These are phyloP conservation scores for Talaromyces albobiverticillius DNA, from an alignment of 2,329 filamentous ascomycete genomes.

Conservation along the genomic window DNA sequence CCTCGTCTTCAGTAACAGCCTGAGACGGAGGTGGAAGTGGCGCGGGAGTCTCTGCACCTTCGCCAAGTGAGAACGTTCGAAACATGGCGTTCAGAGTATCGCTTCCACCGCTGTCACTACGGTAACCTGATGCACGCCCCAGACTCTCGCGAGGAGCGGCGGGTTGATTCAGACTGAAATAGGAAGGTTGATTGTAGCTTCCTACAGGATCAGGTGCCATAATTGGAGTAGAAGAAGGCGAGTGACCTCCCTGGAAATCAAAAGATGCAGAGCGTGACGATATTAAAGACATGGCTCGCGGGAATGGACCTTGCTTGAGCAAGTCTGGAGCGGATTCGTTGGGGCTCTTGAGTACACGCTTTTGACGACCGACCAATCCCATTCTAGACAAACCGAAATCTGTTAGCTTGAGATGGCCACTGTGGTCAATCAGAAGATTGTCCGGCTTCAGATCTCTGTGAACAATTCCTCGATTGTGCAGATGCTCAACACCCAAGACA, in stretches of 20 bases:
- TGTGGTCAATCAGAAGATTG: constrained; percentile 94
- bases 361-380: constrained; percentile 94
- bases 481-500: constrained; percentile 91
- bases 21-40: constrained; percentile 25
- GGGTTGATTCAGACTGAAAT: constrained; percentile 68
- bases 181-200: constrained; percentile 79
- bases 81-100: constrained; percentile 83
- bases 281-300: constrained; percentile 75
- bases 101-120: constrained; percentile 90
- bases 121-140: constrained; percentile 70
- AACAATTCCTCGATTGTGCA: constrained; percentile 91
- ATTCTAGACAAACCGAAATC: constrained; percentile 97
- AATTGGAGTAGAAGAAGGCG: constrained; percentile 78
- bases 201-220: constrained; percentile 74
- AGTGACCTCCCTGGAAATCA: constrained; percentile 76
- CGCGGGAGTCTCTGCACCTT: constrained; percentile 49
- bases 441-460: constrained; percentile 97
- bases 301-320: constrained; percentile 88
- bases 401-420: constrained; percentile 92
- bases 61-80: constrained; percentile 70
- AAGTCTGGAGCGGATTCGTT: constrained; percentile 88
- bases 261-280: constrained; percentile 94
- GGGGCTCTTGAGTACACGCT: constrained; percentile 76
- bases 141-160: constrained; percentile 60
- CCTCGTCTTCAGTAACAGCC: constrained; percentile 61